Evolutionary conservation across 805 yeast species (phyloP).

Genomic region (Candida sithepensis): DNA sequence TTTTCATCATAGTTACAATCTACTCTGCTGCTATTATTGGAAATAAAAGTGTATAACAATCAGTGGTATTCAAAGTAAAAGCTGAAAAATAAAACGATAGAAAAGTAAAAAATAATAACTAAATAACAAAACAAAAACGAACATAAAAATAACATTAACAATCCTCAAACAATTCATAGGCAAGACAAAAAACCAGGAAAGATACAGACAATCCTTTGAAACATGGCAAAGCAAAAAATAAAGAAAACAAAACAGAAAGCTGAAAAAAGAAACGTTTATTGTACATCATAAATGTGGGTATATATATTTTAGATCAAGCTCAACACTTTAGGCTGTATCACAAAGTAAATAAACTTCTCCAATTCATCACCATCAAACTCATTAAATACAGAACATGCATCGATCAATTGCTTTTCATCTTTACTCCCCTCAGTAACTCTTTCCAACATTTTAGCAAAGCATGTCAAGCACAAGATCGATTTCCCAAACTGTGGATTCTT

Average conservation of each 20-base stretch:
- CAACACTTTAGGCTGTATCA: constrained; percentile 14
- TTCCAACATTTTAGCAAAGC: constrained; percentile 16
- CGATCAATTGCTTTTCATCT: constrained; percentile 3
- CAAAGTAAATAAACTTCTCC: constrained; percentile 10
- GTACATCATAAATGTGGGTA: not conserved
- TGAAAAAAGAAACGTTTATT: not conserved
- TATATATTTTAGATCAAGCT: not conserved
- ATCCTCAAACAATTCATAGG: too few species aligned
- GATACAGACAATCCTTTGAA: too few species aligned
- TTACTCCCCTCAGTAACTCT: not conserved
- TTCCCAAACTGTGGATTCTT: constrained; percentile 26
- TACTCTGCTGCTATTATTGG: too few species aligned
- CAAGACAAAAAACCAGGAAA: too few species aligned
- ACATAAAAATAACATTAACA: too few species aligned
- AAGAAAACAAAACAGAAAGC: not conserved
- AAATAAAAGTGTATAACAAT: too few species aligned
- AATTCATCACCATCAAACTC: constrained; percentile 14
- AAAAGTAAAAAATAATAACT: too few species aligned
- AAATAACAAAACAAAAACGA: too few species aligned
- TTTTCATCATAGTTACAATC: too few species aligned
- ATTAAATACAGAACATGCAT: constrained; percentile 7
- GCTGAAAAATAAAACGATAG: too few species aligned
- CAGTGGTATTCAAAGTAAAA: too few species aligned
- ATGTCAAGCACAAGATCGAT: constrained; percentile 22
- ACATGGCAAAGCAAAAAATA: too few species aligned